phyloP scores from a whole-genome alignment of 1,284 basidiomycete genomes.

The Exobasidium rhododendri region DNA sequence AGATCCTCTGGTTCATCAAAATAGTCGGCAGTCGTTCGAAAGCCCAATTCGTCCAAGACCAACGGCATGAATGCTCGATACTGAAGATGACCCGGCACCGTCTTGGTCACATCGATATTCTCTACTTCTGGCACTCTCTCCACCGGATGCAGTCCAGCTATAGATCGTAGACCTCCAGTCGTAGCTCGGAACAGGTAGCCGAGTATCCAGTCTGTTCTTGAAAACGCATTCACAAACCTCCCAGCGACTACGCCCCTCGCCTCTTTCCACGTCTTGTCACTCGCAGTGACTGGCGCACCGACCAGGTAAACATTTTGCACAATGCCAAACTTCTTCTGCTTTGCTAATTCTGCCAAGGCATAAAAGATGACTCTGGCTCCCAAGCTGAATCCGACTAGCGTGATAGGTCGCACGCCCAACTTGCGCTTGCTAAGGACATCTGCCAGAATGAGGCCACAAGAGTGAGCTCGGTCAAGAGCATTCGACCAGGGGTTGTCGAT shows the following conservation, averaged over 20 bases:
- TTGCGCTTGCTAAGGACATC: constrained; percentile 47
- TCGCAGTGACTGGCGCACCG: constrained; percentile 50
- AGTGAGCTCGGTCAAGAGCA: constrained; percentile 46
- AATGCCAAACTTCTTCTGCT: constrained; percentile 49
- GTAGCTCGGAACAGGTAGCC: constrained; percentile 53
- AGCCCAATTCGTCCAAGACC: constrained; percentile 51
- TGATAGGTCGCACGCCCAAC: constrained; percentile 53
- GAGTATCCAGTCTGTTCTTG: constrained; percentile 53
- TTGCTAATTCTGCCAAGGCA: constrained; percentile 45
- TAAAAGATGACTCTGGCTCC: constrained; percentile 53
- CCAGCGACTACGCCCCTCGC: constrained; percentile 47
- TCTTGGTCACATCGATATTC: constrained; percentile 52
- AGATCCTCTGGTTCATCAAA: constrained; percentile 55
- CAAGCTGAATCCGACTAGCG: constrained; percentile 51
- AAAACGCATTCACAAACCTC: constrained; percentile 52
- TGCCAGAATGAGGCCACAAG: constrained; percentile 52
- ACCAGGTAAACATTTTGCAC: constrained; percentile 54
- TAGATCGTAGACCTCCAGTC: constrained; percentile 49
- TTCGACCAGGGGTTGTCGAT: constrained; percentile 56
- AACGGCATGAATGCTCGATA: constrained; percentile 53
- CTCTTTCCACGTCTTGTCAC: constrained; percentile 46
- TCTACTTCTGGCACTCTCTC: constrained; percentile 49
- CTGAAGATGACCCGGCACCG: constrained; percentile 49
- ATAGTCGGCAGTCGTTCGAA: constrained; percentile 52
- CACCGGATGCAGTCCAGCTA: constrained; percentile 52